phyloP scores from a whole-genome alignment of 2,329 filamentous ascomycete genomes.

The Thelonectria rubi region DNA sequence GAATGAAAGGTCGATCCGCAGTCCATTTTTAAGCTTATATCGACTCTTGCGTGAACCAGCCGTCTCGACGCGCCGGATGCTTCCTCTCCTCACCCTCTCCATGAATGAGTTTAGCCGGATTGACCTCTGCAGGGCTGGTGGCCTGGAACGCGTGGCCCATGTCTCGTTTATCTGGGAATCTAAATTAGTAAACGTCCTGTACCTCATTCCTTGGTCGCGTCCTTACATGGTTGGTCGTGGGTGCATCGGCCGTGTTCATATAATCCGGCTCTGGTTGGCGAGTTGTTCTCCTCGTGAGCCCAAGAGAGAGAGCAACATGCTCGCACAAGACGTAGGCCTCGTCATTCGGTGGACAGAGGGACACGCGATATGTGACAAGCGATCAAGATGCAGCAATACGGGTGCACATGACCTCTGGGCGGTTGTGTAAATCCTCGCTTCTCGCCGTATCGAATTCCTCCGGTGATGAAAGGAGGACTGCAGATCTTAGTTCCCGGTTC shows the following conservation, averaged over 20 bases:
- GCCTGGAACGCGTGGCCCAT: neutral
- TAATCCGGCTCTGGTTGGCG: neutral
- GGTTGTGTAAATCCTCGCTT: slow-evolving; percentile 11
- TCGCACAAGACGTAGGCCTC: neutral
- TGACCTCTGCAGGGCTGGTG: neutral
- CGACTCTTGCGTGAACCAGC: slow-evolving; percentile 26
- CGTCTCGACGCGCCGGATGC: slow-evolving; percentile 3
- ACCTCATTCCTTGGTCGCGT: neutral
- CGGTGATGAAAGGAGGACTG: slow-evolving; percentile 22
- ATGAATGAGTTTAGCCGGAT: neutral
- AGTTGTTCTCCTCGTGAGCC: neutral
- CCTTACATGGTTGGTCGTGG: neutral
- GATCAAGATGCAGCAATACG: slow-evolving; percentile 29
- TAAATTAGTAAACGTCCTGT: neutral
- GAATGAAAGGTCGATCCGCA: slow-evolving; percentile 18
- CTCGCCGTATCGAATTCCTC: slow-evolving; percentile 16
- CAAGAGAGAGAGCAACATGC: neutral
- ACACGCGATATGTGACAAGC: slow-evolving; percentile 7
- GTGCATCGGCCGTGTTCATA: neutral
- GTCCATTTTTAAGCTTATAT: slow-evolving; percentile 43
- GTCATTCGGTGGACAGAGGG: neutral
- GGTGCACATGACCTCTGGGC: slow-evolving; percentile 10
- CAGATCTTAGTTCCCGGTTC: slow-evolving; percentile 18
- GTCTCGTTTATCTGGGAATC: neutral
- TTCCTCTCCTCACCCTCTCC: neutral